A percentile compares a stretch with the other conserved stretches of the same genome.
Evolutionary conservation across 495 filamentous ascomycete genomes (phyloP).

Genomic region (Penicillium ochrochloron): DNA sequence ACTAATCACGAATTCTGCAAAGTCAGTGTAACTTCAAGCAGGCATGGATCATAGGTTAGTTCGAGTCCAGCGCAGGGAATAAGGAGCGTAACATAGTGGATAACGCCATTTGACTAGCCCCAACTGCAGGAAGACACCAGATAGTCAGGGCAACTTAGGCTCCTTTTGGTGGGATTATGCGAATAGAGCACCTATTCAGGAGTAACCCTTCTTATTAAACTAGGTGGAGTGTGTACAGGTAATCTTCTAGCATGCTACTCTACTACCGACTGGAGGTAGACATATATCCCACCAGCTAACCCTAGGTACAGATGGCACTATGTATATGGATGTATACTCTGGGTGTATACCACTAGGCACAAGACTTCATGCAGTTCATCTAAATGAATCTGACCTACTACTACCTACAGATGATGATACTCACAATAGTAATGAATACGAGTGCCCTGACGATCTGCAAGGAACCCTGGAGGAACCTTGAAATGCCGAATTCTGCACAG

Average conservation of each 20-base stretch:
- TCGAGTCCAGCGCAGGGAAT: neutral
- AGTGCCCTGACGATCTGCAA: constrained; percentile 8
- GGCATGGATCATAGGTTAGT: no score
- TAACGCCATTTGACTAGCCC: neutral
- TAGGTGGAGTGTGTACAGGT: no score
- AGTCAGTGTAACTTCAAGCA: neutral
- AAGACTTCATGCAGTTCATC: no score
- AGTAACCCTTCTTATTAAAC: no score
- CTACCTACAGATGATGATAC: no score
- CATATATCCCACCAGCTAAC: no score
- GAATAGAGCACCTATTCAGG: neutral
- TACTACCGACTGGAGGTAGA: no score
- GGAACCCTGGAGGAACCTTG: neutral
- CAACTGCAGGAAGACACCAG: neutral
- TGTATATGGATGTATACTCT: no score
- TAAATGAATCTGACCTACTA: no score
- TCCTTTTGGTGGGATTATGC: constrained; percentile 11
- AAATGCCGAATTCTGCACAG: constrained; percentile 3
- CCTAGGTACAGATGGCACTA: no score
- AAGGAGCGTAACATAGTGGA: neutral
- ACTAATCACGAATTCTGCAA: neutral
- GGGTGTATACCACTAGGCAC: no score
- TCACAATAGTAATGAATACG: constrained; percentile 1
- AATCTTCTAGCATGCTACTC: no score
- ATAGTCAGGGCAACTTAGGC: neutral